Evolutionary conservation across 2,329 filamentous ascomycete genomes (phyloP), one percentile per base, ranked within the genome.

Genomic region (Exophiala phaeomuriformis): DNA sequence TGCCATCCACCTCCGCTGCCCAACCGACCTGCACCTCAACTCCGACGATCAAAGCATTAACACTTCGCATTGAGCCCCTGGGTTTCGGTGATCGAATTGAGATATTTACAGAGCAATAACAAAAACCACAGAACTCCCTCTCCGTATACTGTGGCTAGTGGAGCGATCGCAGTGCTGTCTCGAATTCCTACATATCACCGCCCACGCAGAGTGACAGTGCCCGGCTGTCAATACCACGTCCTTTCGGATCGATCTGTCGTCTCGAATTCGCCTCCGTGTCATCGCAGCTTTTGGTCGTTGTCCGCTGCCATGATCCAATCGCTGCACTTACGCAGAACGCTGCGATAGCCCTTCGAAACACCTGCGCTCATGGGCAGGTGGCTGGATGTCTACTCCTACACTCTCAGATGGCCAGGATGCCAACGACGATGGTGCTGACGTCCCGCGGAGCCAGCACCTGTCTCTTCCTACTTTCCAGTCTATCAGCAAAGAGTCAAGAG

Each of bases 331-430:
- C 54, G 57, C 54, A 55, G 57, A 36, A 53, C 47, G 54, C 57
- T 59, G 57, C 57, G 53, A 53, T 59, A 59, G 54, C 49, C 45
- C 44, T 28, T 19, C 28, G 19, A 33, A 30, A 44, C 57, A 56
- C 53, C 57, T 59, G 57, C 55, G 49, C 57, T 46, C 32, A 55
- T 57, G 51, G 50, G 53, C 54, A 59, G 57, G 53, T 59, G 54
- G 37, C 57, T 59, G 57, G 47, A 59, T 59, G 57, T 59, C 57
- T 48, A 50, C 57, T 48, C 36, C 51, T 47, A 54, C 46, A 45
- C 54, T 39, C 53, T 49, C 51, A 28, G 44, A 47, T 45, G 51
- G 57, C 54, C 46, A 30, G 36, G 53, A 40, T 49, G 53, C 53
- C 52, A 51, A 41, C 52, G 45, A 57, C 29, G 33, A 46, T n/a